Percentiles rank a stretch among this genome's conserved stretches.
Conservation (phyloP, 2,329 filamentous ascomycete species). For the Fusarium subglutinans region DNA sequence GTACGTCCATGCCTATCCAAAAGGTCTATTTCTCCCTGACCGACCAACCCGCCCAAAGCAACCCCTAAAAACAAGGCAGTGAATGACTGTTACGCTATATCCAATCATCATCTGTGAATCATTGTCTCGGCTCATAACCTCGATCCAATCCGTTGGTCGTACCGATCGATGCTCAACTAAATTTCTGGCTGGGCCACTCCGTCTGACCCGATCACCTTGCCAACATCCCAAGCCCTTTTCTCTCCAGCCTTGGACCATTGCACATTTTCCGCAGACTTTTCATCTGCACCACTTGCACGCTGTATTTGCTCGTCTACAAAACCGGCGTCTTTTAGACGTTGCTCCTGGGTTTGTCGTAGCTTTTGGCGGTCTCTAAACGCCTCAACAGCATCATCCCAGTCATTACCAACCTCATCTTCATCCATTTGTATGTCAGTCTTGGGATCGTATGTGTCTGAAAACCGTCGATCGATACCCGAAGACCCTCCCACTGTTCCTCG, state of each 20-base stretch:
- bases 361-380: conserved; percentile 81
- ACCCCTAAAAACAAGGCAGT: conserved; percentile 12
- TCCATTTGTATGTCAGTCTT: conserved; percentile 64
- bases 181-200: conserved; percentile 20
- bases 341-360: conserved; percentile 79
- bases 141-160: conserved; percentile 5
- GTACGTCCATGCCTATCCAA: background rate
- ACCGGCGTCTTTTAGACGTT: conserved; percentile 78
- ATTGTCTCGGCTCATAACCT: conserved; percentile 9
- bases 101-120: conserved; percentile 21
- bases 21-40: background rate
- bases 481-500: conserved; percentile 70
- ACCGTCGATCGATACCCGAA: conserved; percentile 82
- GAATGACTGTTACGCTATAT: conserved; percentile 4
- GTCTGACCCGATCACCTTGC: conserved; percentile 52
- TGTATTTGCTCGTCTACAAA: conserved; percentile 80
- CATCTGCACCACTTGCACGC: conserved; percentile 64
- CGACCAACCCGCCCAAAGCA: conserved; percentile 3
- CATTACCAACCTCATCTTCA: conserved; percentile 60
- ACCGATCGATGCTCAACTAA: background rate
- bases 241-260: conserved; percentile 78
- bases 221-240: conserved; percentile 67
- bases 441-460: conserved; percentile 72
- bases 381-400: conserved; percentile 85
- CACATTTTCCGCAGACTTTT: conserved; percentile 71